These are phyloP conservation scores for Platanthera guangdongensis DNA, from an alignment of 106 monocot genomes.

Conservation along the genomic window DNA sequence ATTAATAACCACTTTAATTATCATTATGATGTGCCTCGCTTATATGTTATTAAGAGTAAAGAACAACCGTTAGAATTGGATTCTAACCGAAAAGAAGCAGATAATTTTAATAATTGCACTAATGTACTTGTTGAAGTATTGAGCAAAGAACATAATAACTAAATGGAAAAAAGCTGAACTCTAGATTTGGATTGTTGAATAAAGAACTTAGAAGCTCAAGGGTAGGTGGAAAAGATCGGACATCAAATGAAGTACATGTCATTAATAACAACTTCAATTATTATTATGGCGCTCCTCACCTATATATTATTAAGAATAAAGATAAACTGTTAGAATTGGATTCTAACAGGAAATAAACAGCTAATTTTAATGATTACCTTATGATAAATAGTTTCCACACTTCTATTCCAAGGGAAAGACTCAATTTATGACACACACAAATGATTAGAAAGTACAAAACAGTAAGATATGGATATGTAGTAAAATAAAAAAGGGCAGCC, in stretches of 20 bases:
- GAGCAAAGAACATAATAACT: neutral
- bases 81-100: neutral
- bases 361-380: neutral
- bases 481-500: neutral
- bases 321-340: neutral
- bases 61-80: neutral
- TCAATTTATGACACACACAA: neutral
- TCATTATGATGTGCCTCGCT: neutral
- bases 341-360: neutral
- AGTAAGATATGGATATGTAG: neutral
- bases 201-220: neutral
- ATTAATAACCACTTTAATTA: neutral
- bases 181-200: neutral
- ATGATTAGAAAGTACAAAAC: neutral
- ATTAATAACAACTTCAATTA: neutral
- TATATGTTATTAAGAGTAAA: neutral
- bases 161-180: neutral
- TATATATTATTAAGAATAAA: slow-evolving; percentile 3
- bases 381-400: neutral
- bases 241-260: neutral
- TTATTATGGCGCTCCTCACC: neutral
- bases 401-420: neutral
- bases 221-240: neutral
- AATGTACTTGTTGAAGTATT: neutral
- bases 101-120: neutral